Evolutionary conservation across 768 basidiomycete genomes (phyloP).

Genomic region (Ramaria sp.): DNA sequence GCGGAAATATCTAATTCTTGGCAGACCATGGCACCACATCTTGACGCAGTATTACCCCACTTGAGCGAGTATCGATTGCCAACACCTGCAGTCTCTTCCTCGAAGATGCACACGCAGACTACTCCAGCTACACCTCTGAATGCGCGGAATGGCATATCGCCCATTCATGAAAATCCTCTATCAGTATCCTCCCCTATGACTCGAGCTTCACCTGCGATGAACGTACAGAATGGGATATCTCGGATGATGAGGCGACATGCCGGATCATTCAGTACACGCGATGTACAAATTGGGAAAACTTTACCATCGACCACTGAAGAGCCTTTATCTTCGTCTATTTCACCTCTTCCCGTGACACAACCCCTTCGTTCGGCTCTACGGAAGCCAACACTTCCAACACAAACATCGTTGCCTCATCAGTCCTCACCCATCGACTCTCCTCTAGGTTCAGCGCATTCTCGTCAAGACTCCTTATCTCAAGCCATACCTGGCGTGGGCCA

Average conservation of each 20-base stretch:
- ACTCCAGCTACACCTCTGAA: background rate
- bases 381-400: constrained; percentile 9
- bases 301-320: constrained; percentile 50
- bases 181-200: constrained; percentile 23
- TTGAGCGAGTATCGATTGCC: constrained; percentile 35
- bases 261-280: constrained; percentile 90
- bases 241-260: constrained; percentile 72
- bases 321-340: constrained; percentile 20
- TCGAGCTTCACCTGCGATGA: constrained; percentile 20
- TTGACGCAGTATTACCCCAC: constrained; percentile 58
- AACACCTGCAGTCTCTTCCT: constrained; percentile 17
- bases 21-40: constrained; percentile 61
- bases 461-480: background rate
- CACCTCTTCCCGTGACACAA: constrained; percentile 30
- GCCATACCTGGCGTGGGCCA: background rate
- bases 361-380: constrained; percentile 7
- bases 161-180: background rate
- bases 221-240: constrained; percentile 24
- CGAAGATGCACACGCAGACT: constrained; percentile 1
- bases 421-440: background rate
- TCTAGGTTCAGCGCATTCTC: constrained; percentile 2
- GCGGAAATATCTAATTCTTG: constrained; percentile 84
- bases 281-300: constrained; percentile 79
- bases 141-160: background rate
- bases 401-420: constrained; percentile 1